Evolutionary conservation across 2,329 filamentous ascomycete genomes (phyloP).

Genomic region (Neoscytalidium dimidiatum): DNA sequence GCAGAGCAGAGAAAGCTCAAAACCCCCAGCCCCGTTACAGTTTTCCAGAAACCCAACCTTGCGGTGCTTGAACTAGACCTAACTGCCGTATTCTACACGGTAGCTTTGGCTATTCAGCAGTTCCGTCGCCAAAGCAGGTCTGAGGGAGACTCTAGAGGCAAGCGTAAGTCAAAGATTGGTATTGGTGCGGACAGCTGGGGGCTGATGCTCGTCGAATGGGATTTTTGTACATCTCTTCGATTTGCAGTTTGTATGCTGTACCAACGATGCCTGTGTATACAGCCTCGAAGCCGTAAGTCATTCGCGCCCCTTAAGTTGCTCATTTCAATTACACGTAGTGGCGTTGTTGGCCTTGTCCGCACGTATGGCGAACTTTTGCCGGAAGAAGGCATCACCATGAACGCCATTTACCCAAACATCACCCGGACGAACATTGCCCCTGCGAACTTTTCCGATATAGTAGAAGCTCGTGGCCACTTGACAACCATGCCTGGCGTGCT

Average conservation of each 20-base stretch:
- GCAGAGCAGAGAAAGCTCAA: conserved; percentile 41
- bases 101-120: conserved; percentile 46
- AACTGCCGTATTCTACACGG: conserved; percentile 46
- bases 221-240: conserved; percentile 34
- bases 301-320: background rate
- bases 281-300: conserved; percentile 41
- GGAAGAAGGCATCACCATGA: conserved; percentile 43
- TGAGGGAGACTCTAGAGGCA: conserved; percentile 38
- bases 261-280: conserved; percentile 47
- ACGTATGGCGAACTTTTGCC: conserved; percentile 45
- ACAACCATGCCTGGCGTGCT: conserved; percentile 44
- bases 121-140: conserved; percentile 42
- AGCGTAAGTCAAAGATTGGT: conserved; percentile 30
- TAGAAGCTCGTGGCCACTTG: conserved; percentile 37
- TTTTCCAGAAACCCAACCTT: conserved; percentile 43
- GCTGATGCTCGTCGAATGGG: background rate
- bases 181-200: no score
- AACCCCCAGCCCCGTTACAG: conserved; percentile 10
- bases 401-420: conserved; percentile 46
- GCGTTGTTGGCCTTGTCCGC: conserved; percentile 40
- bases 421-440: conserved; percentile 43
- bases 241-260: conserved; percentile 46
- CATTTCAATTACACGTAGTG: conserved; percentile 22
- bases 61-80: conserved; percentile 43
- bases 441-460: conserved; percentile 38